Percentiles rank a stretch among this genome's conserved stretches.
These are phyloP conservation scores for Elsinoe batatas DNA, from an alignment of 2,329 filamentous ascomycete species.

Conservation along the genomic window DNA sequence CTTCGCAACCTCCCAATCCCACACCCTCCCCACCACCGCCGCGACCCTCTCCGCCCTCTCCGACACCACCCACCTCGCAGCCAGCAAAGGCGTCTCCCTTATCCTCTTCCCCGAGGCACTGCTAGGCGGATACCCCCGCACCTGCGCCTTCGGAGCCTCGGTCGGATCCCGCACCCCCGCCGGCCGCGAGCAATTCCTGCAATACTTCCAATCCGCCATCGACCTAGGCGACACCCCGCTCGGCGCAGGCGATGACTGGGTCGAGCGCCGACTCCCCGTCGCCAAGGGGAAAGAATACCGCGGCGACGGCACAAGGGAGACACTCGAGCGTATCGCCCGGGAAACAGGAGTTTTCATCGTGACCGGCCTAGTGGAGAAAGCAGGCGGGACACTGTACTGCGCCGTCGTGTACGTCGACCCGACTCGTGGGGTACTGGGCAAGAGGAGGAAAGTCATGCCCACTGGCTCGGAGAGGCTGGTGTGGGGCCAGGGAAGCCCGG, in stretches of 20 bases:
- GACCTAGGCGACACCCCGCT: slow-evolving; percentile 71
- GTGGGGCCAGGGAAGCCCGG: slow-evolving; percentile 78
- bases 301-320: slow-evolving; percentile 70
- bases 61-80: slow-evolving; percentile 53
- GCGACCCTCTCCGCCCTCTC: slow-evolving; percentile 59
- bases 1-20: slow-evolving; percentile 41
- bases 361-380: slow-evolving; percentile 67
- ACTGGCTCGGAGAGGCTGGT: slow-evolving; percentile 74
- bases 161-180: slow-evolving; percentile 58
- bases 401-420: slow-evolving; percentile 75
- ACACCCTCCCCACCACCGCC: slow-evolving; percentile 37
- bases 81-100: slow-evolving; percentile 51
- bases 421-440: slow-evolving; percentile 60
- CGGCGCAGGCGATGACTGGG: slow-evolving; percentile 65
- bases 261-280: slow-evolving; percentile 49
- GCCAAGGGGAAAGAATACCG: slow-evolving; percentile 40
- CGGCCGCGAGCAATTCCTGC: slow-evolving; percentile 72
- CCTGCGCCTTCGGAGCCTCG: slow-evolving; percentile 63
- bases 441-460: slow-evolving; percentile 88
- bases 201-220: slow-evolving; percentile 68
- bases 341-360: slow-evolving; percentile 76
- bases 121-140: slow-evolving; percentile 82
- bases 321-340: slow-evolving; percentile 62
- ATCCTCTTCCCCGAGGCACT: slow-evolving; percentile 88
- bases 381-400: slow-evolving; percentile 78